A percentile compares a stretch with the other conserved stretches of the same genome.
Conservation (phyloP, 768 basidiomycete species). For the Cytidiella melzeri region DNA sequence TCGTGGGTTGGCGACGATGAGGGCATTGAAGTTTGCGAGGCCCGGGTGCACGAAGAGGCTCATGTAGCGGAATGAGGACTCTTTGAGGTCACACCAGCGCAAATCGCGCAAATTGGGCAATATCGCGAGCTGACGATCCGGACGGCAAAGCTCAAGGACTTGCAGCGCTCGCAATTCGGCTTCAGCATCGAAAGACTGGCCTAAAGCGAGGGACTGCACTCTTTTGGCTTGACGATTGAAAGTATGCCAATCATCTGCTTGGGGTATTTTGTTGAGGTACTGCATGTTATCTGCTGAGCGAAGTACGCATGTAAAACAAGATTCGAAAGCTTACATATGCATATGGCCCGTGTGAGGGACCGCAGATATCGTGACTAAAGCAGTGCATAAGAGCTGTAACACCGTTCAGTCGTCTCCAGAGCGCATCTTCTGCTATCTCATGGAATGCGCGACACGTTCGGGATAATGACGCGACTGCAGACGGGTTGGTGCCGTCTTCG, state of each 20-base stretch:
- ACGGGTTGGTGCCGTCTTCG: neutral
- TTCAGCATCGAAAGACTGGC: neutral
- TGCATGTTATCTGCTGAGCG: too few relatives aligned
- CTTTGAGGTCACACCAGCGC: neutral
- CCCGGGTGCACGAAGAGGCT: neutral
- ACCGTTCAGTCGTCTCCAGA: neutral
- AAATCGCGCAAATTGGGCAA: neutral
- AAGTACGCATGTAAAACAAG: too few relatives aligned
- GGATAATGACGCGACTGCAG: neutral
- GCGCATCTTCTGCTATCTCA: neutral
- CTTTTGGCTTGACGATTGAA: neutral
- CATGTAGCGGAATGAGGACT: neutral
- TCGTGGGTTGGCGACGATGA: neutral
- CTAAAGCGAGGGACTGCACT: neutral
- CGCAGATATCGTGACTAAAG: neutral
- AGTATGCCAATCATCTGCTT: neutral
- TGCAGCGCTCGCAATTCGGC: neutral
- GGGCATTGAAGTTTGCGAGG: neutral
- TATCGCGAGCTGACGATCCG: neutral
- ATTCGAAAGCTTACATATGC: neutral
- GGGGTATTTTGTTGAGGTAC: neutral
- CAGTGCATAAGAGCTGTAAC: neutral
- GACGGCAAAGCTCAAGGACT: neutral
- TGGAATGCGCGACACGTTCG: neutral
- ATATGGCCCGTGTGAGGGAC: neutral